Base-by-base conservation (phyloP, 2,329 filamentous ascomycete genomes). In the Colletotrichum sp. region DNA sequence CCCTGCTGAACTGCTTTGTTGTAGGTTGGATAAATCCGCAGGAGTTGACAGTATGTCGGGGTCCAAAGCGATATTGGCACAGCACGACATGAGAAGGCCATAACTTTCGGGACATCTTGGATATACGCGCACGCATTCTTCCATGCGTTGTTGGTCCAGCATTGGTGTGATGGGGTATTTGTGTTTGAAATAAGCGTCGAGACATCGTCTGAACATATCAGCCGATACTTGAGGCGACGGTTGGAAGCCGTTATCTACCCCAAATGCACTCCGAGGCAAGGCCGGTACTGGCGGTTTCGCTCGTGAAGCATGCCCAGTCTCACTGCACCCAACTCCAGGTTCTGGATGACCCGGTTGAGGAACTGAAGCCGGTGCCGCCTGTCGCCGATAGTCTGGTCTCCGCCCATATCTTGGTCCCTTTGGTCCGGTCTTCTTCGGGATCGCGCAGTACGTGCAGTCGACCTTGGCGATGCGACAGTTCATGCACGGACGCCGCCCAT, bases 281-380 rank as follows among this genome's bases (percentile, higher is more conserved):
- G 0, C 44, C 10, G 44, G n/a, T 5, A 0, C 44, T 21, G n/a
- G 0, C 10, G 44, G n/a, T 21, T 52, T 52, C 0, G 44, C 44
- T 52, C 44, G 44, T 52, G 44, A 52, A 52, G 44, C n/a, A 0
- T 52, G 44, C 44, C 44, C 44, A 0, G 44, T 52, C n/a, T 52
- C 44, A 52, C 0, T 52, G n/a, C 44, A 52, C 0, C 9, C 44
- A 8, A 52, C 44, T 13, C 44, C 44, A 52, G 44, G 44, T 52
- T 52, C 10, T 52, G n/a, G 44, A 52, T 52, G n/a, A 21, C n/a
- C 12, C n/a, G 44, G 44, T 0, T 52, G n/a, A 52, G 44, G n/a
- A 24, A 13, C 44, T 52, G 44, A 2, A 52, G 44, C 44, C 12
- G 44, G 44, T 21, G 44, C 44, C 10, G 44, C 44, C 44, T 52